Conservation (phyloP, 306 rosid species). For the Prunus mongolica region DNA sequence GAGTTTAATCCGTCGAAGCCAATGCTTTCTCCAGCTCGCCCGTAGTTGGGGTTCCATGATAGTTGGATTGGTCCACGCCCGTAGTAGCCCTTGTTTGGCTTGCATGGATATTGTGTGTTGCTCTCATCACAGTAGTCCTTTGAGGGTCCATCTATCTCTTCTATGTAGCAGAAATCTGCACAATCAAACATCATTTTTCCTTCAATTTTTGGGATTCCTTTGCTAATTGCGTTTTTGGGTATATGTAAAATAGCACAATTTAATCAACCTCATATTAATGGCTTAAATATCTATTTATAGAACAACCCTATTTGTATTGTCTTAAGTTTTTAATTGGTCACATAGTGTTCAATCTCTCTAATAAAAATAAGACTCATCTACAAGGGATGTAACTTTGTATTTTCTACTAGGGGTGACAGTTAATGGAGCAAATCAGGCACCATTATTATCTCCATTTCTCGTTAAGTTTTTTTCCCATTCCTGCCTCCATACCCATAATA, state of each 20-base stretch:
- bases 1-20: conserved; percentile 64
- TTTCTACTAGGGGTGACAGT: too few species aligned
- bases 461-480: too few species aligned
- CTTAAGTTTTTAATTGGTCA: too few species aligned
- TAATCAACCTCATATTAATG: too few species aligned
- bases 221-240: neutral
- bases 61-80: conserved; percentile 90
- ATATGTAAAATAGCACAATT: neutral
- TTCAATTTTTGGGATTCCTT: neutral
- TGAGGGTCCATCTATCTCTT: conserved; percentile 77
- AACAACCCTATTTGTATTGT: too few species aligned
- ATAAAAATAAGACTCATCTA: too few species aligned
- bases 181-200: neutral
- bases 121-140: conserved; percentile 72
- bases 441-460: too few species aligned
- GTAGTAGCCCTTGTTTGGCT: conserved; percentile 58
- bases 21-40: conserved; percentile 60
- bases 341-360: too few species aligned
- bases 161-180: conserved; percentile 76
- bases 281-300: too few species aligned
- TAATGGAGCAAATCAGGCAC: too few species aligned
- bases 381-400: too few species aligned
- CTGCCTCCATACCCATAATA: too few species aligned
- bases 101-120: conserved; percentile 62
- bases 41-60: conserved; percentile 90